Evolutionary conservation across 2,329 filamentous ascomycete genomes (phyloP).

Genomic region (Curvularia verruculosa): DNA sequence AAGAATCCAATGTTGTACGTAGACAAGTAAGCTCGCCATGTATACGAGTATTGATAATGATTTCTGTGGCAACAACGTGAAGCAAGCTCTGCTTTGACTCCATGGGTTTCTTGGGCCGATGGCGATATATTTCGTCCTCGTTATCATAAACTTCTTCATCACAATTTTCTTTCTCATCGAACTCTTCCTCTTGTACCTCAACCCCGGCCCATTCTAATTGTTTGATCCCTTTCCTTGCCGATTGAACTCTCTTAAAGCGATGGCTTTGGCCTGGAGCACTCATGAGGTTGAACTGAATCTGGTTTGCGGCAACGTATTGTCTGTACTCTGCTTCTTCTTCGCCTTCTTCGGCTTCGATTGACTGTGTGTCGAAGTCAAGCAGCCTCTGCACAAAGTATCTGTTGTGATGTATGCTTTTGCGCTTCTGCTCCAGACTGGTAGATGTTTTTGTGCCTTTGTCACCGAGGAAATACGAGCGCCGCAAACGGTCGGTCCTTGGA

Average conservation of each 20-base stretch:
- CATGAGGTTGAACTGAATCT: not conserved
- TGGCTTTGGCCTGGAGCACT: not conserved
- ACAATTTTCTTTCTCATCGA: slow-evolving; percentile 4
- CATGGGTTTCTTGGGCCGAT: slow-evolving; percentile 34
- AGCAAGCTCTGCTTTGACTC: slow-evolving; percentile 40
- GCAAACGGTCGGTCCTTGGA: slow-evolving; percentile 26
- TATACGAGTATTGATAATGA: slow-evolving; percentile 39
- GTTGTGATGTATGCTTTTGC: slow-evolving; percentile 23
- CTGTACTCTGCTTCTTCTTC: slow-evolving; percentile 41
- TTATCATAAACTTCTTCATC: slow-evolving; percentile 1
- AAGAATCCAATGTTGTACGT: slow-evolving; percentile 41
- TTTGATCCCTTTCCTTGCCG: too few relatives aligned
- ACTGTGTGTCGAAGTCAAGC: slow-evolving; percentile 30
- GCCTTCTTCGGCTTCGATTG: slow-evolving; percentile 33
- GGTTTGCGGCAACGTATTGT: slow-evolving; percentile 7
- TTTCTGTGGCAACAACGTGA: slow-evolving; percentile 40
- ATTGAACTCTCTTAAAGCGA: not conserved
- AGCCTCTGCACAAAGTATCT: slow-evolving; percentile 38
- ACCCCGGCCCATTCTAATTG: too few relatives aligned
- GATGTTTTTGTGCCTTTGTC: not conserved
- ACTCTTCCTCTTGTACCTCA: not conserved
- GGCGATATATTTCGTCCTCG: slow-evolving; percentile 1
- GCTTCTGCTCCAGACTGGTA: slow-evolving; percentile 28
- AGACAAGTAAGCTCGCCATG: slow-evolving; percentile 41
- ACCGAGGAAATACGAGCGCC: slow-evolving; percentile 38